phyloP scores from a whole-genome alignment of 805 yeast species.

The Starmerella geochares region DNA sequence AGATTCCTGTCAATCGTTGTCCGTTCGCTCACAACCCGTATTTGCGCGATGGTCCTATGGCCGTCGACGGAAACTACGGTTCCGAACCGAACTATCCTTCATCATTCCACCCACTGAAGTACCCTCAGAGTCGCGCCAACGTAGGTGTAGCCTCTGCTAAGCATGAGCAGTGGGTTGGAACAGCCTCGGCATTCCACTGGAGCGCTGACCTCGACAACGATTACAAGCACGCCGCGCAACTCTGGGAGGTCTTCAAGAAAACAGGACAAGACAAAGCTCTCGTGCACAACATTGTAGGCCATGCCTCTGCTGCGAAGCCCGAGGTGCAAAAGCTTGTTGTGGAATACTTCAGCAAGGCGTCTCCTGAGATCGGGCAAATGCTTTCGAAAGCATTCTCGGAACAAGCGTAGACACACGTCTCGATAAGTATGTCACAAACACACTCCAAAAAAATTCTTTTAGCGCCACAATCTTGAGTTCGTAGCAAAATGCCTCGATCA shows the following conservation, averaged over 20 bases:
- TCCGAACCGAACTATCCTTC: conserved; percentile 45
- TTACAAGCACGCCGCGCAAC: conserved; percentile 62
- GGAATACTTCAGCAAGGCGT: conserved; percentile 65
- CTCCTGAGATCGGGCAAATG: conserved; percentile 53
- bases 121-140: conserved; percentile 21
- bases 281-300: conserved; percentile 74
- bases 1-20: conserved; percentile 54
- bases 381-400: conserved; percentile 30
- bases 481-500: too few species aligned
- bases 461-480: too few species aligned
- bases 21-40: conserved; percentile 41
- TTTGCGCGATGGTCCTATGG: conserved; percentile 56
- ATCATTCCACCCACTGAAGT: conserved; percentile 32
- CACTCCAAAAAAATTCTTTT: neutral
- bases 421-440: neutral
- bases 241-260: conserved; percentile 69
- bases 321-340: conserved; percentile 69
- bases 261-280: conserved; percentile 76
- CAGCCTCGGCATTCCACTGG: conserved; percentile 85
- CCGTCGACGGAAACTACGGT: conserved; percentile 39
- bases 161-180: conserved; percentile 74
- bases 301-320: conserved; percentile 56
- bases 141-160: conserved; percentile 29
- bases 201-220: conserved; percentile 48
- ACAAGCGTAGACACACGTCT: neutral